These are phyloP conservation scores for Mycena alexandri DNA, from an alignment of 768 basidiomycete genomes.

Conservation along the genomic window DNA sequence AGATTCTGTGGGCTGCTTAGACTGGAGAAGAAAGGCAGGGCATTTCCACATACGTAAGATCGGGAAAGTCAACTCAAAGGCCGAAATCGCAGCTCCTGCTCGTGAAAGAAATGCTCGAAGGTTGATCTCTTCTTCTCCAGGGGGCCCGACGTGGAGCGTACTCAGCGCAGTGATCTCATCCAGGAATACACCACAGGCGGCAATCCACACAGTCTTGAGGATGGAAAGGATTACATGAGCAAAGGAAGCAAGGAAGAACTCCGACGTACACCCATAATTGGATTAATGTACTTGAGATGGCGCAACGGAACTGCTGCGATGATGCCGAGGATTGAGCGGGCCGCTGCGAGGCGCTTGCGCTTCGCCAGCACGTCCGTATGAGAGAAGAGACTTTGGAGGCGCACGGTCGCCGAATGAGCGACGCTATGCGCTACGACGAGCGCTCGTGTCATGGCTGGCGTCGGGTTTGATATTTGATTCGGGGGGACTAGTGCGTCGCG, in stretches of 20 bases:
- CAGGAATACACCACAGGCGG: conserved; percentile 28
- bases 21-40: background rate
- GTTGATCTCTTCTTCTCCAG: conserved; percentile 21
- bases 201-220: conserved; percentile 27
- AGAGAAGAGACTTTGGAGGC: conserved; percentile 49
- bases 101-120: conserved; percentile 16
- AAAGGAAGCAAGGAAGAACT: no score
- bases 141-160: background rate
- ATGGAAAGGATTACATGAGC: no score
- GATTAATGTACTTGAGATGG: conserved; percentile 42
- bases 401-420: conserved; percentile 51
- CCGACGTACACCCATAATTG: conserved; percentile 47
- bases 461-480: conserved; percentile 18
- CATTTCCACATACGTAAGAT: conserved; percentile 12
- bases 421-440: conserved; percentile 52
- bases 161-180: conserved; percentile 12
- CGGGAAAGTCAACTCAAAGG: conserved; percentile 11
- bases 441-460: conserved; percentile 20
- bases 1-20: conserved; percentile 6
- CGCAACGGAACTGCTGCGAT: conserved; percentile 36
- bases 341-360: conserved; percentile 40
- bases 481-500: conserved; percentile 32
- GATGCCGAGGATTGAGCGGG: conserved; percentile 37
- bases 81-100: conserved; percentile 13
- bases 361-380: conserved; percentile 39